A percentile compares a stretch with the other conserved stretches of the same genome.
Conservation (phyloP, 805 yeast species). For the Metschnikowia gelsemii region DNA sequence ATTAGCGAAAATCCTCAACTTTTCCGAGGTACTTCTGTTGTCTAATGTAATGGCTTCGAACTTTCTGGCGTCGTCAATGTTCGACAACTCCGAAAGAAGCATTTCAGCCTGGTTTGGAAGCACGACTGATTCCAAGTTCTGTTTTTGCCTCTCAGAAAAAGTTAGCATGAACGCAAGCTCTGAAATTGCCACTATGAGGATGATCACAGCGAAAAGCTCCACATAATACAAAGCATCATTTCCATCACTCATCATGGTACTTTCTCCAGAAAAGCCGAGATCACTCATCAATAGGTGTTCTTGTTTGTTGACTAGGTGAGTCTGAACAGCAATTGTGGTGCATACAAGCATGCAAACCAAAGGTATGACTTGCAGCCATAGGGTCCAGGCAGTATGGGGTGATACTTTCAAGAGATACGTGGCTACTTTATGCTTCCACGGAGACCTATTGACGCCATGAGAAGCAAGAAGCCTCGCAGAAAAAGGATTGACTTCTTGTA, state of each 20-base stretch:
- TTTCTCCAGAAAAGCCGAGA: background rate
- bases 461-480: conserved; percentile 26
- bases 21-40: conserved; percentile 59
- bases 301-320: background rate
- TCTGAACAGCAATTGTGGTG: conserved; percentile 1
- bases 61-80: conserved; percentile 18
- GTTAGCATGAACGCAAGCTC: conserved; percentile 38
- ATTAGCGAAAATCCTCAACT: conserved; percentile 59
- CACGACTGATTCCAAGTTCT: conserved; percentile 4
- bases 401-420: conserved; percentile 16
- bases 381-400: conserved; percentile 11
- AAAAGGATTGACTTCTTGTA: conserved; percentile 30
- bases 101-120: conserved; percentile 3
- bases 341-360: conserved; percentile 19
- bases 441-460: conserved; percentile 13
- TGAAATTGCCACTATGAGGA: conserved; percentile 52
- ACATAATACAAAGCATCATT: conserved; percentile 52
- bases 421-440: conserved; percentile 32
- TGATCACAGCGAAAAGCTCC: conserved; percentile 53
- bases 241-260: background rate
- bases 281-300: background rate
- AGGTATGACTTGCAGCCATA: conserved; percentile 16
- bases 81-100: conserved; percentile 12
- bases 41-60: conserved; percentile 35
- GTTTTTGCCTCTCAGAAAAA: conserved; percentile 19